Conservation (phyloP, 176 grass and related monocot genomes). For the Aegilops bicornis region DNA sequence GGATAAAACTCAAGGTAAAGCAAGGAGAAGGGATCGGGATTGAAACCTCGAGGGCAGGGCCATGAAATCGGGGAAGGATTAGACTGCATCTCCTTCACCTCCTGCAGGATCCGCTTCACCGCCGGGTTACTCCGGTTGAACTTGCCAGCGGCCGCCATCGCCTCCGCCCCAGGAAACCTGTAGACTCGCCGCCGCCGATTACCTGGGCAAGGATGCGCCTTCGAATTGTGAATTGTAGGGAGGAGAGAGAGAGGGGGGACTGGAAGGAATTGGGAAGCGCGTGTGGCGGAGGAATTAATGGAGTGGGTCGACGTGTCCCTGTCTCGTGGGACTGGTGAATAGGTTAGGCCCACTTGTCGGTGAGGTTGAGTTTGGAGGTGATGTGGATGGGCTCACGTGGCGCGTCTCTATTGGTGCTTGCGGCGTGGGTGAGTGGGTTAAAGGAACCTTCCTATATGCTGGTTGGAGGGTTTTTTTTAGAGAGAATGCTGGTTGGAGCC, state of each 20-base stretch:
- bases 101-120: constrained; percentile 99
- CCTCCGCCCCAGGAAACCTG: not conserved
- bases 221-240: constrained; percentile 25
- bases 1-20: not conserved
- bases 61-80: constrained; percentile 95
- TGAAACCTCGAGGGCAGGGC: constrained; percentile 89
- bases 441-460: constrained; percentile 1
- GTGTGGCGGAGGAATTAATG: constrained; percentile 12
- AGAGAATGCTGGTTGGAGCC: too few relatives aligned
- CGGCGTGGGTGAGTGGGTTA: not conserved
- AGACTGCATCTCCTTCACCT: constrained; percentile 99
- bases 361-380: not conserved
- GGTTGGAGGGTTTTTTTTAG: not conserved
- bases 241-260: constrained; percentile 1
- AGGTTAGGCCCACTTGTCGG: not conserved
- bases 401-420: constrained; percentile 1
- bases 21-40: constrained; percentile 3
- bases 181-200: constrained; percentile 10
- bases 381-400: constrained; percentile 40
- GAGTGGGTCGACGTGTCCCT: not conserved
- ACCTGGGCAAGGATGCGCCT: constrained; percentile 20
- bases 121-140: constrained; percentile 98
- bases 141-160: constrained; percentile 54
- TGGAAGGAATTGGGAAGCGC: constrained; percentile 4
- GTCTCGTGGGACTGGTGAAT: constrained; percentile 5